phyloP scores from a whole-genome alignment of 176 grass and related monocot genomes.

The Guadua angustifolia region DNA sequence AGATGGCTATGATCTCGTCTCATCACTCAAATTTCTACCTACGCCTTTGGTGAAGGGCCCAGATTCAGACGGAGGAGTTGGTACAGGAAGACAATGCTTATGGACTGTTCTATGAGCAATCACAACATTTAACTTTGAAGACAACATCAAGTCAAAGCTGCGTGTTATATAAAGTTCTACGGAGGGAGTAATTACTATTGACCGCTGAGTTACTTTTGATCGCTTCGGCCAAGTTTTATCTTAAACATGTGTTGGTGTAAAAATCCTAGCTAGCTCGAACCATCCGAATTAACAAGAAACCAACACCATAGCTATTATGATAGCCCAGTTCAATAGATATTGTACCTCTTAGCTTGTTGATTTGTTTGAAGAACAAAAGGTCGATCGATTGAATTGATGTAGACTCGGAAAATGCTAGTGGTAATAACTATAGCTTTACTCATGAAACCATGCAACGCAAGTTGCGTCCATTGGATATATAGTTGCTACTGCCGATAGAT shows the following conservation, averaged over 20 bases:
- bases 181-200: constrained; percentile 10
- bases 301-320: constrained; percentile 10
- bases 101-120: constrained; percentile 90
- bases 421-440: constrained; percentile 7
- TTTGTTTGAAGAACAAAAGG: constrained; percentile 36
- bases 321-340: neutral
- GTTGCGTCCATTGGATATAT: neutral
- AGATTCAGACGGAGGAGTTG: constrained; percentile 88
- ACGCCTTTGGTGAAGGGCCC: constrained; percentile 69
- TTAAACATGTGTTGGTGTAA: constrained; percentile 2
- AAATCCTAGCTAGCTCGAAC: neutral
- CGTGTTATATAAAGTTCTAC: too few relatives aligned
- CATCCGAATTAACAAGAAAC: constrained; percentile 7
- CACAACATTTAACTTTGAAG: too few relatives aligned
- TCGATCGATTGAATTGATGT: neutral
- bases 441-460: neutral
- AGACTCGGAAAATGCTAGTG: constrained; percentile 22
- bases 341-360: constrained; percentile 16
- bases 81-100: constrained; percentile 97
- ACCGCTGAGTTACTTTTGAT: neutral
- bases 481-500: neutral
- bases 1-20: constrained; percentile 90
- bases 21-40: constrained; percentile 61
- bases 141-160: too few relatives aligned
- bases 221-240: neutral